Percentiles rank a stretch among this genome's conserved stretches.
Evolutionary conservation across 2,329 filamentous ascomycete genomes (phyloP).

Genomic region (Sporothrix brasiliensis): DNA sequence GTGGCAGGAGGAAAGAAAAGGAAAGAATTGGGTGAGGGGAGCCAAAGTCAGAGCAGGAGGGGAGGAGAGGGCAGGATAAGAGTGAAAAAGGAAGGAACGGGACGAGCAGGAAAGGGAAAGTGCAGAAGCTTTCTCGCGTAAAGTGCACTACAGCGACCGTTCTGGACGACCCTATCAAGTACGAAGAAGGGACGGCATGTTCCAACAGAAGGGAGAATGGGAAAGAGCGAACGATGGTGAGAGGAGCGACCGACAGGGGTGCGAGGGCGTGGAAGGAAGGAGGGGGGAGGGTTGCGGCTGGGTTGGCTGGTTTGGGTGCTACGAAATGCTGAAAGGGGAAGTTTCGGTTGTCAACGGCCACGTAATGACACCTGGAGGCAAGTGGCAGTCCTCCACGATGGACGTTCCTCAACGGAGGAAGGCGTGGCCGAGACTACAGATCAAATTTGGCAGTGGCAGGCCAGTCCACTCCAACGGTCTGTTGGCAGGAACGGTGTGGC

Average conservation of each 20-base stretch:
- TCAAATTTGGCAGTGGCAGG: not conserved
- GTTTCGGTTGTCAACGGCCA: not conserved
- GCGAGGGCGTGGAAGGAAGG: not conserved
- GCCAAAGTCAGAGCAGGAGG: not conserved
- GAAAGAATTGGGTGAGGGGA: not conserved
- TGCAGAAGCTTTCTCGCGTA: not conserved
- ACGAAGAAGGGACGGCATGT: not conserved
- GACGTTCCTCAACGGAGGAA: not conserved
- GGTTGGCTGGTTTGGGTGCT: not conserved
- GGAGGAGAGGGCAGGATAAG: not conserved
- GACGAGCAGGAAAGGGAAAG: not conserved
- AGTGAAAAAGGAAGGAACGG: not conserved
- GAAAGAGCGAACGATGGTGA: constrained; percentile 7
- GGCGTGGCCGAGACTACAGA: not conserved
- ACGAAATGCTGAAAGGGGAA: not conserved
- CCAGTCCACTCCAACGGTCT: not conserved
- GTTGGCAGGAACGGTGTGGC: too few species aligned
- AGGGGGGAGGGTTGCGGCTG: too few species aligned
- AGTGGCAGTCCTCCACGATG: not conserved
- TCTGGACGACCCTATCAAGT: constrained; percentile 5
- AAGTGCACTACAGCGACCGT: constrained; percentile 1
- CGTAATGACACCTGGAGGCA: not conserved
- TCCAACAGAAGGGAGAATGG: not conserved
- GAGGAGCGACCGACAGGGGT: not conserved
- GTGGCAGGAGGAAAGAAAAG: not conserved